Percentiles rank a stretch among this genome's conserved stretches.
These are phyloP conservation scores for Alternaria alternata DNA, from an alignment of 2,329 filamentous ascomycete species.

Conservation along the genomic window DNA sequence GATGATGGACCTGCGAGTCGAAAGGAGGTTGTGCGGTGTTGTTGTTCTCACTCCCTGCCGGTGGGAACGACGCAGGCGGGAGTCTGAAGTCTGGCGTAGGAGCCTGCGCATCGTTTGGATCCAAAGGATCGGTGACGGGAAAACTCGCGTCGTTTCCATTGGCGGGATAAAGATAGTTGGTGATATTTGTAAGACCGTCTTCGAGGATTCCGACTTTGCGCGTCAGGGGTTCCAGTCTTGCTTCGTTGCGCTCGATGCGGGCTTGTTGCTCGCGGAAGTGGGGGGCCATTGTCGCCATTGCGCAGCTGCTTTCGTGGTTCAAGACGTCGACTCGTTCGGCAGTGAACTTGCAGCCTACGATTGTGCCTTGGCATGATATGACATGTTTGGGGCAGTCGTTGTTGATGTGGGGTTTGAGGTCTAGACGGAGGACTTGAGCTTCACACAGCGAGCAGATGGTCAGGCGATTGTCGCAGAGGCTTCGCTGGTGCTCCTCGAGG, in stretches of 20 bases:
- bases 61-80: slow-evolving; percentile 46
- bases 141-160: slow-evolving; percentile 43
- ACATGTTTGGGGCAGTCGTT: slow-evolving; percentile 53
- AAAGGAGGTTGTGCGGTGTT: slow-evolving; percentile 48
- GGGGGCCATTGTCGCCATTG: slow-evolving; percentile 58
- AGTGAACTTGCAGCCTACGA: slow-evolving; percentile 54
- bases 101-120: slow-evolving; percentile 46
- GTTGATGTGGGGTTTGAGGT: slow-evolving; percentile 53
- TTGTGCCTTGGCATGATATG: slow-evolving; percentile 54
- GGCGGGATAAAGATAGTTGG: slow-evolving; percentile 52
- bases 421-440: slow-evolving; percentile 51
- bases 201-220: slow-evolving; percentile 57
- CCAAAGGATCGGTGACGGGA: slow-evolving; percentile 45
- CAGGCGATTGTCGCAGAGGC: slow-evolving; percentile 60
- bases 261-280: slow-evolving; percentile 54
- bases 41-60: slow-evolving; percentile 32
- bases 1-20: slow-evolving; percentile 62
- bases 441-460: slow-evolving; percentile 55
- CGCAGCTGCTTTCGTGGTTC: slow-evolving; percentile 53
- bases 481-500: slow-evolving; percentile 59
- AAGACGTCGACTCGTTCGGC: slow-evolving; percentile 52
- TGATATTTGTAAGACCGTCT: slow-evolving; percentile 54
- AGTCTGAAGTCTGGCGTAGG: slow-evolving; percentile 47
- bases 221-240: slow-evolving; percentile 52
- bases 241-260: slow-evolving; percentile 55